Base-by-base conservation (phyloP, 306 rosid genomes). In the Quercus berberidifolia region DNA sequence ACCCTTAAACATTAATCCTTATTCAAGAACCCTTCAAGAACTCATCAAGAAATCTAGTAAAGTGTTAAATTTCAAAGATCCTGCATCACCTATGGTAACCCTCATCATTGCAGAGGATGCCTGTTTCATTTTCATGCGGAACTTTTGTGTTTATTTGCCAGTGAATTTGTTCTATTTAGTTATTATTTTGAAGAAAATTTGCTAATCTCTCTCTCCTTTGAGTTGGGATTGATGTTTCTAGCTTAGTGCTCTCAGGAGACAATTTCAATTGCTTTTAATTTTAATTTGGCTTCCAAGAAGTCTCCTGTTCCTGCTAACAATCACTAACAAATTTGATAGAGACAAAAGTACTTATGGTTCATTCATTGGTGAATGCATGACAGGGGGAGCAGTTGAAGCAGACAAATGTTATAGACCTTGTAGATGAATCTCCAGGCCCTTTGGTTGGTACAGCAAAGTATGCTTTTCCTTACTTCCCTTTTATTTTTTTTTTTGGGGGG, bases 311-410 rank as follows among this genome's bases (percentile, higher is more conserved):
- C 49, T 20, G 21, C 74, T 49, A 35, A 69, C 17, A n/a, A 69
- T 5, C 30, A 19, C 13, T 10, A 35, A 43, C n/a, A 21, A 23
- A 43, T 51, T 49, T 49, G 15, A 5, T 71, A 23, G 60, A 69
- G 18, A 26, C 55, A 73, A 33, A 11, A 71, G 20, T 55, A 33
- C 21, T 79, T 6, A 21, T 69, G 4, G 33, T 70, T 18, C 51
- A 72, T 12, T 71, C 60, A 49, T 49, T 38, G 30, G 58, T 55
- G 28, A 33, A 28, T 78, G 33, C 26, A 3, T 71, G 76, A 75
- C 83, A 89, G 92, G 92, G 84, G 76, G 92, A 89, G 73, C 91
- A 89, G 75, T 77, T 88, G 80, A 84, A 86, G 85, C 80, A 82
- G 69, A 57, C 10, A 11, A 79, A 80, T 78, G 35, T 59, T 62